phyloP scores from a whole-genome alignment of 176 grass and related monocot species.

The Bromus sterilis region DNA sequence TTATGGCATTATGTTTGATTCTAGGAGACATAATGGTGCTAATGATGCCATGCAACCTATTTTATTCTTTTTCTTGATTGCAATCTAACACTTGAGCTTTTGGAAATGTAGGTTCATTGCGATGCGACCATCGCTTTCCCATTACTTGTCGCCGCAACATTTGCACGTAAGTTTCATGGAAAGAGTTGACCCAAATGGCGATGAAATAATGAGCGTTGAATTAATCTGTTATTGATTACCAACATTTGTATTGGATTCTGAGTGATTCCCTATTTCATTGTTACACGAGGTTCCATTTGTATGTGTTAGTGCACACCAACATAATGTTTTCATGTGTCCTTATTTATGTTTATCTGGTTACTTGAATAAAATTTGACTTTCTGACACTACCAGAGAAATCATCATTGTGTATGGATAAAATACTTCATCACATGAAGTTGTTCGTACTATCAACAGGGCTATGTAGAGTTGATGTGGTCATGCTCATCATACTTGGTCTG shows the following conservation, averaged over 20 bases:
- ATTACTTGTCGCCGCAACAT: slow-evolving; percentile 66
- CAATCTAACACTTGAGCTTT: not conserved
- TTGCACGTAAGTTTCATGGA: slow-evolving; percentile 44
- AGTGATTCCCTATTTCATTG: not conserved
- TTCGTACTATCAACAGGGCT: too few relatives aligned
- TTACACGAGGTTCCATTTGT: not conserved
- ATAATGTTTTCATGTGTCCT: not conserved
- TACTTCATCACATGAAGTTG: too few relatives aligned
- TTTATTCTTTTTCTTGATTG: not conserved
- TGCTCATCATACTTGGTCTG: too few relatives aligned
- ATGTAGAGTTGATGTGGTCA: too few relatives aligned
- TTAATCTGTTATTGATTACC: not conserved
- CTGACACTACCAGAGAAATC: not conserved
- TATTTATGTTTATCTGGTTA: not conserved
- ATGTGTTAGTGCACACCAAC: not conserved
- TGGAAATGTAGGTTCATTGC: slow-evolving; percentile 71
- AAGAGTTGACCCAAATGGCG: not conserved
- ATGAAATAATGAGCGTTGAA: not conserved
- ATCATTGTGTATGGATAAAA: too few relatives aligned
- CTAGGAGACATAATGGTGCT: not conserved
- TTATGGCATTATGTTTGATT: too few relatives aligned
- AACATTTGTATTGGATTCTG: not conserved
- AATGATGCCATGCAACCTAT: not conserved
- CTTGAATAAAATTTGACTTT: not conserved
- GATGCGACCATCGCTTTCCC: slow-evolving; percentile 88